phyloP scores from a whole-genome alignment of 73 alveolate genomes.

The Tetrahymena borealis region DNA sequence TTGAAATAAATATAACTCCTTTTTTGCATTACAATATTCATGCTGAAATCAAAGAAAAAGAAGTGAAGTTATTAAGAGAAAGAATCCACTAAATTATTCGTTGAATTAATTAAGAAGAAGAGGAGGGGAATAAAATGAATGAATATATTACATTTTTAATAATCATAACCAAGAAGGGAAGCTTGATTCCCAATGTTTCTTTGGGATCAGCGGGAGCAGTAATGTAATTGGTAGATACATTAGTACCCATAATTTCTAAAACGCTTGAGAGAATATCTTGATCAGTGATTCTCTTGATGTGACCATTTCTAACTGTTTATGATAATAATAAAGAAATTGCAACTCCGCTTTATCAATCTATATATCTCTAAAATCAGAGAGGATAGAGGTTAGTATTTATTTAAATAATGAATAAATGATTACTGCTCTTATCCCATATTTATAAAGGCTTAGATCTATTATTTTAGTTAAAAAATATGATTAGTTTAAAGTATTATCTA shows the following conservation, averaged over 20 bases:
- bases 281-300: constrained; percentile 95
- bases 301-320: constrained; percentile 86
- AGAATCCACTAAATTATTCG: neutral
- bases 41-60: neutral
- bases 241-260: constrained; percentile 95
- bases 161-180: constrained; percentile 96
- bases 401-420: neutral
- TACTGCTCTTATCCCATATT: constrained; percentile 86
- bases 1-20: neutral
- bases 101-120: neutral
- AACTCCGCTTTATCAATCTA: neutral
- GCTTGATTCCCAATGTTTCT: constrained; percentile 92
- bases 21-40: neutral
- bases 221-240: constrained; percentile 91
- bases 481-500: neutral
- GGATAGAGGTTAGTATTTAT: neutral
- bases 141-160: constrained; percentile 67
- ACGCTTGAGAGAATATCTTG: constrained; percentile 93
- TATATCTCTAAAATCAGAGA: neutral
- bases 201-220: constrained; percentile 95
- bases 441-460: constrained; percentile 82
- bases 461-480: neutral
- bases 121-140: too few species aligned
- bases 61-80: neutral
- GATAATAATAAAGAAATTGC: neutral